Evolutionary conservation across 768 basidiomycete genomes (phyloP).

Genomic region (Xerocomellus amylosporus): DNA sequence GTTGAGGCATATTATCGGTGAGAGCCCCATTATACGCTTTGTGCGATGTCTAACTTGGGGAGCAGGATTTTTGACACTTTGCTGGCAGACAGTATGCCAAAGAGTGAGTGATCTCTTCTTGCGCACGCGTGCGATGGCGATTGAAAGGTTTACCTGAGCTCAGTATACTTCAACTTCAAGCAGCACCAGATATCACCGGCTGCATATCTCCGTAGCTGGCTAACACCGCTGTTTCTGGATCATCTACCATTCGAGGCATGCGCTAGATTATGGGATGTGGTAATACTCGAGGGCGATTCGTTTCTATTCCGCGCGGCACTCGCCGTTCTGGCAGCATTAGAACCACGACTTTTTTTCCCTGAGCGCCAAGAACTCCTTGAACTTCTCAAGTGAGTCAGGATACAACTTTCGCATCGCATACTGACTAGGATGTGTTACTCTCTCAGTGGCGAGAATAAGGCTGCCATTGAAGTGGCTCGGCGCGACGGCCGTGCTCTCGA

Average conservation of each 20-base stretch:
- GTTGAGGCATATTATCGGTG: constrained; percentile 91
- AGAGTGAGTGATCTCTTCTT: constrained; percentile 51
- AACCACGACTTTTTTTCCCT: constrained; percentile 86
- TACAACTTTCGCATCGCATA: constrained; percentile 3
- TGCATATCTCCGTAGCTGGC: constrained; percentile 81
- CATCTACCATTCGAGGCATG: constrained; percentile 92
- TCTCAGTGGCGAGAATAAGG: constrained; percentile 74
- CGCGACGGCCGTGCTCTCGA: constrained; percentile 62
- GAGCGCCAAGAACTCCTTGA: constrained; percentile 76
- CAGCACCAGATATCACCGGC: constrained; percentile 87
- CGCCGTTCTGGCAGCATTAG: constrained; percentile 78
- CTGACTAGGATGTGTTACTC: constrained; percentile 7
- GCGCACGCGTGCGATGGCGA: not conserved
- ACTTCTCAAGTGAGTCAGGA: constrained; percentile 57
- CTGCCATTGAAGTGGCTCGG: constrained; percentile 77
- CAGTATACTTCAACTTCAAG: constrained; percentile 94
- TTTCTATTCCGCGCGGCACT: constrained; percentile 84
- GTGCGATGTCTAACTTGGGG: constrained; percentile 12
- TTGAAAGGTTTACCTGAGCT: not conserved
- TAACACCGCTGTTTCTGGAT: constrained; percentile 75
- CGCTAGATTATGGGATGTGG: constrained; percentile 84
- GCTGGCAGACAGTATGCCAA: constrained; percentile 90
- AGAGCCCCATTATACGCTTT: constrained; percentile 1
- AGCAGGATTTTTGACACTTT: constrained; percentile 87
- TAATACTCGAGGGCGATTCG: constrained; percentile 85